Evolutionary conservation across 495 filamentous ascomycete species (phyloP).

Genomic region (Pseudoneurospora amorphoporcata): DNA sequence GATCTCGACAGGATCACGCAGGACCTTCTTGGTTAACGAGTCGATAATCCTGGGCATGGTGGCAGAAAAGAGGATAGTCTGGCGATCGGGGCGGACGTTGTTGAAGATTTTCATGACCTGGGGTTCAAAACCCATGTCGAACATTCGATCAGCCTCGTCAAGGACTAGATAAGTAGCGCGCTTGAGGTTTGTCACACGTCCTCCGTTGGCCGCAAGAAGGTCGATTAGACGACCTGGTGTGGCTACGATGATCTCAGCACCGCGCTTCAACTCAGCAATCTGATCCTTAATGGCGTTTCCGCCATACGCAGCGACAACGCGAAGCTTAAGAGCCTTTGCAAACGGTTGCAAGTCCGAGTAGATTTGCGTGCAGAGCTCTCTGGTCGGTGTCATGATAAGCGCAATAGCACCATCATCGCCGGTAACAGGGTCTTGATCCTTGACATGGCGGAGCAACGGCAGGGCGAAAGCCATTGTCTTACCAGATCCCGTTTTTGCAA

Average conservation of each 20-base stretch:
- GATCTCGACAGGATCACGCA: slow-evolving; percentile 83
- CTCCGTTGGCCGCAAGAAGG: slow-evolving; percentile 82
- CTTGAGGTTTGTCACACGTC: slow-evolving; percentile 81
- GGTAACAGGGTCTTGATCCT: slow-evolving; percentile 78
- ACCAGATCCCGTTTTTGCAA: slow-evolving; percentile 97
- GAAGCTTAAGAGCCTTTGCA: slow-evolving; percentile 77
- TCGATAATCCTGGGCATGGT: slow-evolving; percentile 96
- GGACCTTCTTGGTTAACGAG: slow-evolving; percentile 73
- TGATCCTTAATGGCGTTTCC: slow-evolving; percentile 96
- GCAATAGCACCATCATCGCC: slow-evolving; percentile 79
- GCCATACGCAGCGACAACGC: slow-evolving; percentile 90
- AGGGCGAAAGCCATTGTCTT: slow-evolving; percentile 94
- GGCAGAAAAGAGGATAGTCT: slow-evolving; percentile 92
- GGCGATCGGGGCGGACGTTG: slow-evolving; percentile 82
- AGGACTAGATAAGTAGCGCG: slow-evolving; percentile 88
- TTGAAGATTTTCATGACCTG: slow-evolving; percentile 94
- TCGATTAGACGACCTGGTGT: slow-evolving; percentile 98
- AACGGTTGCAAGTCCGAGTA: slow-evolving; percentile 91
- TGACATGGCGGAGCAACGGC: slow-evolving; percentile 96
- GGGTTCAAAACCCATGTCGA: slow-evolving; percentile 98
- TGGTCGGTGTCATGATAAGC: slow-evolving; percentile 87
- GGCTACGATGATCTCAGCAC: slow-evolving; percentile 88
- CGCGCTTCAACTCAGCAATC: slow-evolving; percentile 90
- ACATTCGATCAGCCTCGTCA: slow-evolving; percentile 98
- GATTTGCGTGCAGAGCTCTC: slow-evolving; percentile 92